phyloP scores from a whole-genome alignment of 345 rosid genomes.

The Laguncularia racemosa region DNA sequence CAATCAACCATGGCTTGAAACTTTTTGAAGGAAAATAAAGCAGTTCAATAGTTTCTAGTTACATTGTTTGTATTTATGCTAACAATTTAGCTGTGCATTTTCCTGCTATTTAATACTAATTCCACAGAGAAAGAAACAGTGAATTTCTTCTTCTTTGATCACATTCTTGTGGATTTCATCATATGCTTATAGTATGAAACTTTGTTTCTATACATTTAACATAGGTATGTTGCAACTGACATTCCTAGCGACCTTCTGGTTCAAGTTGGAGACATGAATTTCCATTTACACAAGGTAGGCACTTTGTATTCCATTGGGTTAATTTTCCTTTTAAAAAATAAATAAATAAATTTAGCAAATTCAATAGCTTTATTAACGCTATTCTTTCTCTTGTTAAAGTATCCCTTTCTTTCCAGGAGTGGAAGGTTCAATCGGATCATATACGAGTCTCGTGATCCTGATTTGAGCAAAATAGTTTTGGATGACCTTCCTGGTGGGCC shows the following conservation, averaged over 20 bases:
- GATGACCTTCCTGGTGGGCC: slow-evolving; percentile 91
- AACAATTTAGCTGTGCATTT: not conserved
- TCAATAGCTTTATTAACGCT: not conserved
- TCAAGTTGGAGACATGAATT: slow-evolving; percentile 61
- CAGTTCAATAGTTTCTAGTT: no score
- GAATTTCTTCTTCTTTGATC: no score
- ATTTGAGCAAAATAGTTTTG: slow-evolving; percentile 42
- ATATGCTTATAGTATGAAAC: no score
- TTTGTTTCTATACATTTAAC: not conserved
- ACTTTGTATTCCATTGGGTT: slow-evolving; percentile 1
- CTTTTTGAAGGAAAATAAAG: not conserved
- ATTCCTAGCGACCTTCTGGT: slow-evolving; percentile 84
- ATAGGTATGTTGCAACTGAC: slow-evolving; percentile 89
- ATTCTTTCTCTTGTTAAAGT: slow-evolving; percentile 30
- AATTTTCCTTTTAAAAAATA: not conserved
- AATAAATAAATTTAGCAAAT: no score
- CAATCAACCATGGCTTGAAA: not conserved
- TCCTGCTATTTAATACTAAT: not conserved
- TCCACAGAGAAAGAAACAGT: no score
- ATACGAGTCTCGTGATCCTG: slow-evolving; percentile 64
- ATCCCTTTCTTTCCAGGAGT: slow-evolving; percentile 88
- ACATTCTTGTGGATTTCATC: no score
- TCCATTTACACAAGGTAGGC: slow-evolving; percentile 88
- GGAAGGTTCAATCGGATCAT: slow-evolving; percentile 84
- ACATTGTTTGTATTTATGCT: no score